Base-by-base conservation (phyloP, 768 basidiomycete species). In the Exsudoporus frostii region DNA sequence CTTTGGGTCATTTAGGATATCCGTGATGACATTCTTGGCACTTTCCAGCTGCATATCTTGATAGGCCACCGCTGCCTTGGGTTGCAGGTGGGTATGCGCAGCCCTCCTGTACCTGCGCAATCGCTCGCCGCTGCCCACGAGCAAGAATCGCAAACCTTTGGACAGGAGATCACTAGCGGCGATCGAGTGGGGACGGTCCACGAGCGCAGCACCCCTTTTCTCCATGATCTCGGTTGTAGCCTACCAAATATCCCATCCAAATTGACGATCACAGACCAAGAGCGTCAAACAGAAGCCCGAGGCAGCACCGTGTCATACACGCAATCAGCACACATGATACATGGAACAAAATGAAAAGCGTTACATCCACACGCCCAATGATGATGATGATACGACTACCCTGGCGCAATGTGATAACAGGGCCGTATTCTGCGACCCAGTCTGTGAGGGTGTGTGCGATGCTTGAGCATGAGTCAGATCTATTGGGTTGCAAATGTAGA, bases 221-320 rank as follows among this genome's bases (percentile, higher is more conserved):
- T 84, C 82, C 81, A 84, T 79, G 40, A 84, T 78, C 10, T 84
- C 80, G 1, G 76, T 70, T 0, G 80, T 78, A 6, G 79, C 81
- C 64, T 83, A n/a, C n/a, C n/a, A n/a, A n/a, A n/a, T n/a, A 69
- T 42, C 73, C 29, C 15, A n/a, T 24, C 29, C 44, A 15, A 15
- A 52, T 14, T 7, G 13, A 51, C 20, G 20, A 37, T 30, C 19
- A 24, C 40, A 22, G 10, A 27, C 2, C 34, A 37, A 25, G 13
- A 1, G 4, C 17, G 6, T 34, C 32, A 7, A 46, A 32, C 7
- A 13, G 33, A 46, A n/a, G 20, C 7, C 25, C 40, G 9, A 29
- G 15, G 27, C 19, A 29, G n/a, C 25, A 7, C 7, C 15, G 49
- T 17, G 11, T 29, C 29, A 29, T 29, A 13, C 15, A 14, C 13